Conservation (phyloP, 805 yeast genomes). For the Metschnikowia sp. region DNA sequence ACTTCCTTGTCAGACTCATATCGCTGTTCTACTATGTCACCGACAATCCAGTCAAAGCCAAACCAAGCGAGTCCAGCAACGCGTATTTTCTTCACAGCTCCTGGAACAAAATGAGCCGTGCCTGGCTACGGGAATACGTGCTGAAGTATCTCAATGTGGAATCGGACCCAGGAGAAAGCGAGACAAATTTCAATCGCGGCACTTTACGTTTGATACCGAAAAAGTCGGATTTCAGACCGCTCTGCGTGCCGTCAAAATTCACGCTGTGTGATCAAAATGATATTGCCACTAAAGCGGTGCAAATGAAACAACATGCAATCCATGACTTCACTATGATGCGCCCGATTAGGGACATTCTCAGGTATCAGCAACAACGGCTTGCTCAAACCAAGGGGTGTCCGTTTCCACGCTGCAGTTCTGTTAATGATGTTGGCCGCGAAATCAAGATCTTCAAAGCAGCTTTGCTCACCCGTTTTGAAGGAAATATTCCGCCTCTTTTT, state of each 20-base stretch:
- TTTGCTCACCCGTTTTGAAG: slow-evolving; percentile 7
- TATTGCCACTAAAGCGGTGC: slow-evolving; percentile 15
- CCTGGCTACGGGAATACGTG: slow-evolving; percentile 44
- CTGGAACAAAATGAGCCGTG: slow-evolving; percentile 49
- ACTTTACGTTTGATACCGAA: slow-evolving; percentile 58
- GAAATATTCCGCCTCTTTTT: slow-evolving; percentile 36
- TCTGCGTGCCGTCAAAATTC: slow-evolving; percentile 46
- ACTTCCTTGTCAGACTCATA: slow-evolving; percentile 46
- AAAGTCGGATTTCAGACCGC: slow-evolving; percentile 52
- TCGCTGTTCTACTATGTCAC: slow-evolving; percentile 65
- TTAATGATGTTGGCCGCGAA: slow-evolving; percentile 41
- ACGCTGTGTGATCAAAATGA: background rate
- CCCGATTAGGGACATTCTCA: slow-evolving; percentile 37
- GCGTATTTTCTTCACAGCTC: slow-evolving; percentile 53
- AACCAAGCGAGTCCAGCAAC: slow-evolving; percentile 23
- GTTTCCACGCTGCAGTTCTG: slow-evolving; percentile 39
- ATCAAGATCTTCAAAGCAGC: slow-evolving; percentile 36
- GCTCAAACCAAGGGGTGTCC: background rate
- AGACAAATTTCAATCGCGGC: slow-evolving; percentile 30
- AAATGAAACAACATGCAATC: slow-evolving; percentile 28
- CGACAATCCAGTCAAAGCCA: slow-evolving; percentile 26
- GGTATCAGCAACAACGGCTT: slow-evolving; percentile 14
- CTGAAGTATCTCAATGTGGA: slow-evolving; percentile 28
- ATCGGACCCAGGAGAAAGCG: background rate
- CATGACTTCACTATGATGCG: slow-evolving; percentile 36